These are phyloP conservation scores for Aspergillus sclerotioniger DNA, from an alignment of 495 filamentous ascomycete species.

Conservation along the genomic window DNA sequence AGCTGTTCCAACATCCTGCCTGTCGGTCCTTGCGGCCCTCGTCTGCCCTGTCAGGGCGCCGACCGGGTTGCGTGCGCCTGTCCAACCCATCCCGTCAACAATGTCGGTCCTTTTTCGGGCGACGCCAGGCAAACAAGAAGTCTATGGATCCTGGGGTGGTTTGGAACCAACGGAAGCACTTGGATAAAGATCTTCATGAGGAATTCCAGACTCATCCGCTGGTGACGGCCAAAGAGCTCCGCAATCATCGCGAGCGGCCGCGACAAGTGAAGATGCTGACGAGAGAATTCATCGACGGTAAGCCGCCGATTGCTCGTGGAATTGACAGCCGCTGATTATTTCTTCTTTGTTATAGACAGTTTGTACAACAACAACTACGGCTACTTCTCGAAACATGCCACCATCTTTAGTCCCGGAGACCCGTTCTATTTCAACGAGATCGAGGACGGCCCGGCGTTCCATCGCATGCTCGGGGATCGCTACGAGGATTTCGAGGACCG, in stretches of 20 bases:
- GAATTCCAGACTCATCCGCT: conserved; percentile 79
- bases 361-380: conserved; percentile 97
- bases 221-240: conserved; percentile 78
- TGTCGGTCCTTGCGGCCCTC: conserved; percentile 56
- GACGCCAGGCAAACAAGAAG: conserved; percentile 31
- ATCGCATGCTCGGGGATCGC: conserved; percentile 66
- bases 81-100: conserved; percentile 32
- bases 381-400: conserved; percentile 96
- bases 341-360: conserved; percentile 59
- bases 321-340: not conserved
- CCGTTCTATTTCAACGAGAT: conserved; percentile 89
- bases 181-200: conserved; percentile 70
- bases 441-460: conserved; percentile 79
- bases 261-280: conserved; percentile 92
- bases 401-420: conserved; percentile 89
- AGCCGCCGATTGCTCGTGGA: not conserved
- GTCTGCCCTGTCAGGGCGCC: conserved; percentile 14
- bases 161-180: conserved; percentile 80
- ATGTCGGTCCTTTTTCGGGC: conserved; percentile 43
- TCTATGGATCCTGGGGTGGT: conserved; percentile 30
- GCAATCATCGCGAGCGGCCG: conserved; percentile 69
- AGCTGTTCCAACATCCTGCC: conserved; percentile 69
- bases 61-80: conserved; percentile 20
- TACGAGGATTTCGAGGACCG: conserved; percentile 89
- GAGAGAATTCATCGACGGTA: conserved; percentile 96